Conservation (phyloP, 805 yeast species). For the Peterozyma toletana region DNA sequence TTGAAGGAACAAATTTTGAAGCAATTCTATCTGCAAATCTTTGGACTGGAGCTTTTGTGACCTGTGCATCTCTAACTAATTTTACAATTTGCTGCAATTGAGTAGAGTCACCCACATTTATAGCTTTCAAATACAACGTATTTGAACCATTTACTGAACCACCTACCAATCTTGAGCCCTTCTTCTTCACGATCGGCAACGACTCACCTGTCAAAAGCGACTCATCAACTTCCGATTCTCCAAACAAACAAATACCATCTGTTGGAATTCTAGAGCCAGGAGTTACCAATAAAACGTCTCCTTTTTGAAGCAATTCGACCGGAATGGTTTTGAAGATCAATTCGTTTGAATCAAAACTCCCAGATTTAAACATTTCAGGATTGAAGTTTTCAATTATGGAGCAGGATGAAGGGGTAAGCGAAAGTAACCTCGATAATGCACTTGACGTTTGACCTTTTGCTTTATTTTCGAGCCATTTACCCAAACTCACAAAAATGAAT, state of each 20-base stretch:
- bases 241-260: slow-evolving; percentile 76
- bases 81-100: slow-evolving; percentile 82
- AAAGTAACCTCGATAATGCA: slow-evolving; percentile 74
- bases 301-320: slow-evolving; percentile 68
- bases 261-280: slow-evolving; percentile 92
- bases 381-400: slow-evolving; percentile 41
- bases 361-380: neutral
- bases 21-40: slow-evolving; percentile 81
- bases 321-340: slow-evolving; percentile 44
- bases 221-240: slow-evolving; percentile 82
- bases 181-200: slow-evolving; percentile 55
- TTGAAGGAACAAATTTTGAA: slow-evolving; percentile 75
- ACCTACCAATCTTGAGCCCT: slow-evolving; percentile 67
- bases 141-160: slow-evolving; percentile 88
- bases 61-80: slow-evolving; percentile 84
- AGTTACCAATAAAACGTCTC: slow-evolving; percentile 68
- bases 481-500: slow-evolving; percentile 74
- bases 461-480: slow-evolving; percentile 84
- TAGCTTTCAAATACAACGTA: slow-evolving; percentile 59
- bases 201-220: slow-evolving; percentile 91
- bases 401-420: slow-evolving; percentile 76
- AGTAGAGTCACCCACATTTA: slow-evolving; percentile 73
- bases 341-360: neutral
- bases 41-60: slow-evolving; percentile 85
- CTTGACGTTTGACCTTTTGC: slow-evolving; percentile 93